Base-by-base conservation (phyloP, 2,329 filamentous ascomycete species). In the Colletotrichum horii region DNA sequence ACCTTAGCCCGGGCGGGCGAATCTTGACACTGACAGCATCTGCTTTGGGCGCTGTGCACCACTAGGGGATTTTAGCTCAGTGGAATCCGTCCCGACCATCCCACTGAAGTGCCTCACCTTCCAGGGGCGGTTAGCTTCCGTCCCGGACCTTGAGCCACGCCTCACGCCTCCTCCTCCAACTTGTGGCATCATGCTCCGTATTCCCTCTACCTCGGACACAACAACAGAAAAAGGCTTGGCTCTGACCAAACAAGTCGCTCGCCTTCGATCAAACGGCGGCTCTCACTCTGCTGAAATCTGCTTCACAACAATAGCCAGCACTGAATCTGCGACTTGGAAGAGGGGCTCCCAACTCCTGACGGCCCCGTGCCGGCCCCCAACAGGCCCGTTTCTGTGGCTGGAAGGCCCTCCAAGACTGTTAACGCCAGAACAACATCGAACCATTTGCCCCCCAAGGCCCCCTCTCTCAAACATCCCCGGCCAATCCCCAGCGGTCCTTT, bases 251-350 rank as follows among this genome's bases (percentile, higher is more conserved):
- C 61, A 64, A 64, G 61, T 64, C 61, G 24, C 61, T 34, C 34
- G 6, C 34, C 15, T 55, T 34, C 15, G 32, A 64, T 64, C 61
- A 64, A 64, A 64, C 61, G 16, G 30, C 61, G 36, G 2, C 58
- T 32, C 28, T 30, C 28, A 61, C 16, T 52, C 43, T 52, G 43
- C 43, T 52, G 43, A 36, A 36, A 61, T 52, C 26, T 68, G 48
- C 34, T 26, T 67, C 62, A 36, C 16, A 56, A 36, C 65, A 56
- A 28, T 55, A 62, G 24, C n/a, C 14, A 14, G 19, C 32, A 64
- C 65, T 68, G 52, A 73, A 73, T 74, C 74, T 73, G 74, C 43
- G 48, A 75, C 74, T 75, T 48, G 70, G 16, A 75, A 65, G 74
- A 75, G 74, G 73, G 64, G 15, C 72, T n/a, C 38, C 12, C 43